Evolutionary conservation across 2,329 filamentous ascomycete species (phyloP).

Genomic region (Botrytis galanthina): DNA sequence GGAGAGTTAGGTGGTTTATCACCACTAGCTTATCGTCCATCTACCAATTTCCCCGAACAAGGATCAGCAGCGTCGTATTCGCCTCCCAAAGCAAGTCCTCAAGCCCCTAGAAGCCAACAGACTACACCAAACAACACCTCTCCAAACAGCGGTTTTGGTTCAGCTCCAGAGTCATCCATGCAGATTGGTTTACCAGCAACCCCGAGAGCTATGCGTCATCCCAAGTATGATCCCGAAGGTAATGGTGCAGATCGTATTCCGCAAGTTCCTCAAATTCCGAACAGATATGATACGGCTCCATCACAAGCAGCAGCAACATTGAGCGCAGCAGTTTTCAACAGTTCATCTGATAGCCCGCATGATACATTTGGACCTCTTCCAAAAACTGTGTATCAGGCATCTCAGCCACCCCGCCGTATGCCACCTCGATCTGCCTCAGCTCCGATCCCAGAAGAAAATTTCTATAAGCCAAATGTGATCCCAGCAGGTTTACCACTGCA

Average conservation of each 20-base stretch:
- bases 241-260: conserved; percentile 57
- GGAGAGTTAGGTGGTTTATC: conserved; percentile 47
- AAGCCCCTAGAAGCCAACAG: conserved; percentile 59
- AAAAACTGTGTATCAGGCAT: conserved; percentile 37
- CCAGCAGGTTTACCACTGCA: conserved; percentile 41
- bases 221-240: conserved; percentile 62
- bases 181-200: conserved; percentile 83
- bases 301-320: conserved; percentile 16
- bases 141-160: conserved; percentile 44
- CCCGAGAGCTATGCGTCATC: conserved; percentile 84
- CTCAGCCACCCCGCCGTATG: conserved; percentile 49
- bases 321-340: conserved; percentile 23
- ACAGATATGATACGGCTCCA: conserved; percentile 41
- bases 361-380: conserved; percentile 37
- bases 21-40: conserved; percentile 32
- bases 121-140: conserved; percentile 45
- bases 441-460: conserved; percentile 49
- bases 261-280: conserved; percentile 52
- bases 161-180: conserved; percentile 44
- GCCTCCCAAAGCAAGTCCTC: conserved; percentile 41
- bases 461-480: conserved; percentile 34
- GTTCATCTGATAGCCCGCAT: conserved; percentile 32
- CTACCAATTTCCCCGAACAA: conserved; percentile 31
- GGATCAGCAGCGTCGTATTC: conserved; percentile 28
- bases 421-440: conserved; percentile 61